Conservation (phyloP, 2,329 filamentous ascomycete species). For the Xylariaceae sp. region DNA sequence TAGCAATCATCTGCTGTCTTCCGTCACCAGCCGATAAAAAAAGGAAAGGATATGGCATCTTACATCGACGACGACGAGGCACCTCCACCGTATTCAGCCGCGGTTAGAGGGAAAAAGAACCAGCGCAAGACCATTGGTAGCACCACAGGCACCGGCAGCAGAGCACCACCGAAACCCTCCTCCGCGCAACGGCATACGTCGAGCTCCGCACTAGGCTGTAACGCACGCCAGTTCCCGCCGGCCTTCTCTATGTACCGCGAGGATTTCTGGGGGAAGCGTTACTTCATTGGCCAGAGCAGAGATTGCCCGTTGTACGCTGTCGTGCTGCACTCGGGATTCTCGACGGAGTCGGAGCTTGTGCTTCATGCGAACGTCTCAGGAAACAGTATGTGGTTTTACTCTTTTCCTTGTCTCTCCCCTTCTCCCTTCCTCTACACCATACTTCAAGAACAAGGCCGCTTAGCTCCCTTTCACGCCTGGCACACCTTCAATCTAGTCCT, state of each 20-base stretch:
- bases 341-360: slow-evolving; percentile 4
- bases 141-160: neutral
- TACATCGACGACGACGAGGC: neutral
- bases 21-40: neutral
- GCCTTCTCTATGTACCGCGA: slow-evolving; percentile 14
- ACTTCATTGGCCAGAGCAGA: slow-evolving; percentile 9
- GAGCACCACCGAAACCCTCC: neutral
- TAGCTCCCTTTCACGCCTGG: too few relatives aligned
- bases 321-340: neutral
- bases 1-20: too few relatives aligned
- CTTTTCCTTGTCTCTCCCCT: too few relatives aligned
- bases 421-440: too few relatives aligned
- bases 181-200: neutral
- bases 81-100: slow-evolving; percentile 26
- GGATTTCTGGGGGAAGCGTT: neutral
- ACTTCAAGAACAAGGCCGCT: too few relatives aligned
- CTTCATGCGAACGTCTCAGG: neutral
- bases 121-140: neutral
- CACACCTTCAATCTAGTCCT: neutral
- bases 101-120: slow-evolving; percentile 4
- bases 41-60: neutral
- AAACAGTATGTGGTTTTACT: slow-evolving; percentile 9
- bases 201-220: neutral
- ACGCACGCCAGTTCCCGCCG: slow-evolving; percentile 11
- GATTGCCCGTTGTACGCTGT: slow-evolving; percentile 14